Percentiles rank a stretch among this genome's conserved stretches.
Evolutionary conservation across 768 basidiomycete species (phyloP).

Genomic region (Amanita muscaria): DNA sequence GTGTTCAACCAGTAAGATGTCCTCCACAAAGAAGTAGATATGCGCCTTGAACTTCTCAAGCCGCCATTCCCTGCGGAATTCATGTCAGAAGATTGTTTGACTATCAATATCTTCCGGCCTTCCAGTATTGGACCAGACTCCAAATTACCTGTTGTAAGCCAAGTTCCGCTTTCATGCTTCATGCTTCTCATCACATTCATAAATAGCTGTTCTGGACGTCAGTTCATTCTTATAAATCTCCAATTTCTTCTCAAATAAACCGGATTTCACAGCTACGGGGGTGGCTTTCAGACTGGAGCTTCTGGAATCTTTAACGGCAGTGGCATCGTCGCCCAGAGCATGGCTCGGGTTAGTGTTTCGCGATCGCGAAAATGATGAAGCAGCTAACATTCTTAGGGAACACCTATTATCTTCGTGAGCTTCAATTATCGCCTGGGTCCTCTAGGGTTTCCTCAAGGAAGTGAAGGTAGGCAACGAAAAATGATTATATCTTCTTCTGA

Average conservation of each 20-base stretch:
- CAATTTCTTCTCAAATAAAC: neutral
- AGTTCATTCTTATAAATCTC: neutral
- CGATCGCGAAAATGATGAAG: neutral
- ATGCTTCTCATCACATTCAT: too few relatives aligned
- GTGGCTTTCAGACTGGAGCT: conserved; percentile 13
- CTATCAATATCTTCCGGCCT: conserved; percentile 38
- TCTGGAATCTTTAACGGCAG: conserved; percentile 23
- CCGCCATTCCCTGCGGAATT: too few relatives aligned
- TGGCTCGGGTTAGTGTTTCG: conserved; percentile 14
- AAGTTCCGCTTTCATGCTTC: neutral
- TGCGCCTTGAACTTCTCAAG: conserved; percentile 28
- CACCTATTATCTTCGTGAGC: too few relatives aligned
- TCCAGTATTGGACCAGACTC: conserved; percentile 13
- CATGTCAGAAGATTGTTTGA: too few relatives aligned
- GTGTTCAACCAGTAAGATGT: too few relatives aligned
- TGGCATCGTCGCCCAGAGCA: conserved; percentile 14
- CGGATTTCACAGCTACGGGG: conserved; percentile 13
- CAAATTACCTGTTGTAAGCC: conserved; percentile 13
- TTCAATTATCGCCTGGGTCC: too few relatives aligned
- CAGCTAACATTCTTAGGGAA: neutral
- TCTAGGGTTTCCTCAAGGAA: too few relatives aligned
- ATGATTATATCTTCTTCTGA: too few relatives aligned
- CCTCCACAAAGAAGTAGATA: too few relatives aligned
- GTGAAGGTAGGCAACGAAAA: too few relatives aligned
- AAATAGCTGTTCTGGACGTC: too few relatives aligned